A percentile compares a stretch with the other conserved stretches of the same genome.
Conservation (phyloP, 768 basidiomycete genomes). For the Cantharellus anzutake region DNA sequence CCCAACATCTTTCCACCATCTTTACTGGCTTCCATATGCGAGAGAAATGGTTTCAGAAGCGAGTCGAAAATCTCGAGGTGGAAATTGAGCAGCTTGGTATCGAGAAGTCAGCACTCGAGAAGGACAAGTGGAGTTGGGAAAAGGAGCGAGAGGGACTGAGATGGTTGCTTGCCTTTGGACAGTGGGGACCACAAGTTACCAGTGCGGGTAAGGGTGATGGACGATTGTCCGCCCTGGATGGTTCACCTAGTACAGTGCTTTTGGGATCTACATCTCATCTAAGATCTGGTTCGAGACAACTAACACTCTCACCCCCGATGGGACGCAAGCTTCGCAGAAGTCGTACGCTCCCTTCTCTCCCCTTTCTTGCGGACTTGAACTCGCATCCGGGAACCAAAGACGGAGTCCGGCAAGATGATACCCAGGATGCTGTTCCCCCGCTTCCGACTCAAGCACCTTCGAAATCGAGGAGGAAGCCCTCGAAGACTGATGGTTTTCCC, state of each 20-base stretch:
- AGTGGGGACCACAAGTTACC: neutral
- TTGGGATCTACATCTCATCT: too few species aligned
- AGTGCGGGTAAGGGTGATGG: neutral
- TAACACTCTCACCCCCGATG: neutral
- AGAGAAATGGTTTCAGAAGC: neutral
- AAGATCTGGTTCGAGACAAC: neutral
- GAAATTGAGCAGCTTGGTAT: too few species aligned
- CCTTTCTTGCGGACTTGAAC: too few species aligned
- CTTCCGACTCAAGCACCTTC: too few species aligned
- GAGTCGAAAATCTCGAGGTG: neutral
- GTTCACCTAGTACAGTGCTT: too few species aligned
- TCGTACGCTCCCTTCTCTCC: neutral
- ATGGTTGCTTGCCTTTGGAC: neutral
- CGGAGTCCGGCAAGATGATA: too few species aligned
- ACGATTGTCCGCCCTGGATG: too few species aligned
- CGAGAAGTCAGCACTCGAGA: neutral
- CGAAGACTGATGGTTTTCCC: too few species aligned
- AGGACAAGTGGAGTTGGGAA: neutral
- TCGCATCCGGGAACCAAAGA: too few species aligned
- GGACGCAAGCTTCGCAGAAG: neutral
- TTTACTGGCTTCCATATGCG: neutral
- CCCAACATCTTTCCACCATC: neutral
- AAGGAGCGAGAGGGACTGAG: neutral
- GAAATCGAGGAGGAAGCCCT: too few species aligned
- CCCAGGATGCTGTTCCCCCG: too few species aligned